Conservation (phyloP, 192 early-diverging fungal species). For the Diversispora epigaea region DNA sequence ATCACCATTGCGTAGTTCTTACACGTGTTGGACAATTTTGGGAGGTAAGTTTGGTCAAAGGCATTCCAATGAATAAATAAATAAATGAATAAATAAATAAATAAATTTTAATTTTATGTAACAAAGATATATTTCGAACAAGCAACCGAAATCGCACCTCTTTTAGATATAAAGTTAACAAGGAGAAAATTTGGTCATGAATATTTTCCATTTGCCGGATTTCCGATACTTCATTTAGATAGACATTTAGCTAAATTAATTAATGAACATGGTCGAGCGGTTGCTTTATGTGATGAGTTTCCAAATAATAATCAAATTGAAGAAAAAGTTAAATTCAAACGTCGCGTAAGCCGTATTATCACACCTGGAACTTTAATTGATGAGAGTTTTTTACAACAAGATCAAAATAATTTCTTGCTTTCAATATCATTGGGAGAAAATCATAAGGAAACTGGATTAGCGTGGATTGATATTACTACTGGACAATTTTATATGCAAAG, state of each 20-base stretch:
- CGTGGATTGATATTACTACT: conserved; percentile 91
- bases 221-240: conserved; percentile 63
- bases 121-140: conserved; percentile 68
- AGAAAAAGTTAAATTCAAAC: conserved; percentile 50
- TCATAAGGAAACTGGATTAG: conserved; percentile 56
- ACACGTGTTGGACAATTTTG: conserved; percentile 81
- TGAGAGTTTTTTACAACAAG: conserved; percentile 62
- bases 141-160: conserved; percentile 61
- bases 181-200: conserved; percentile 61
- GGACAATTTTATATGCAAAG: conserved; percentile 81
- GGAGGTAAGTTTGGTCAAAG: conserved; percentile 50
- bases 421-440: conserved; percentile 49
- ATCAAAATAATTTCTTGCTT: conserved; percentile 76
- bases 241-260: conserved; percentile 69
- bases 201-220: conserved; percentile 65
- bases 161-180: conserved; percentile 69
- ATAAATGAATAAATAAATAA: background rate
- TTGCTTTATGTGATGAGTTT: conserved; percentile 74
- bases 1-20: conserved; percentile 69
- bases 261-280: conserved; percentile 52
- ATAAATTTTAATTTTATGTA: background rate
- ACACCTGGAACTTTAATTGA: conserved; percentile 87
- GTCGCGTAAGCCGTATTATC: conserved; percentile 76
- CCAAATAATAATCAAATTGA: conserved; percentile 40
- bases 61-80: background rate